Evolutionary conservation across 2,329 filamentous ascomycete genomes (phyloP).

Genomic region (Xylariaceae sp.): DNA sequence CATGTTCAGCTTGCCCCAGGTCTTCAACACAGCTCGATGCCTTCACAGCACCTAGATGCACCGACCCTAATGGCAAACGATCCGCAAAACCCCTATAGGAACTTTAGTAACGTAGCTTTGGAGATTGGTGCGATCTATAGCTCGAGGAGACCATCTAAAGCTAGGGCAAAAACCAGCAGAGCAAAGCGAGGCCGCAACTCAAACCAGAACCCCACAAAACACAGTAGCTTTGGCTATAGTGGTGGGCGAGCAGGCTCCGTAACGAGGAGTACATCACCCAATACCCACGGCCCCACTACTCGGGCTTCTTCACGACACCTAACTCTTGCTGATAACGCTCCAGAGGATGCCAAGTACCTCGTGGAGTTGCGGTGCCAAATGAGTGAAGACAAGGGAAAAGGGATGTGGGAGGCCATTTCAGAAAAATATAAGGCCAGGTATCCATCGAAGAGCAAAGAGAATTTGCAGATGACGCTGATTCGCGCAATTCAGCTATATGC

Average conservation of each 20-base stretch:
- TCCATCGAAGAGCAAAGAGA: slow-evolving; percentile 50
- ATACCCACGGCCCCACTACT: not conserved
- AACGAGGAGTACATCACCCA: not conserved
- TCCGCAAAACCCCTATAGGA: slow-evolving; percentile 8
- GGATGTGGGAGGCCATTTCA: slow-evolving; percentile 64
- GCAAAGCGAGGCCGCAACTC: slow-evolving; percentile 29
- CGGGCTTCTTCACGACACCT: slow-evolving; percentile 33
- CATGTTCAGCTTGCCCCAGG: slow-evolving; percentile 33
- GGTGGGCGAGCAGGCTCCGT: not conserved
- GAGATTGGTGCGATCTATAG: slow-evolving; percentile 24
- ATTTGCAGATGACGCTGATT: slow-evolving; percentile 62
- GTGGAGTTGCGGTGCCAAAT: slow-evolving; percentile 56
- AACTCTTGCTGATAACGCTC: slow-evolving; percentile 51
- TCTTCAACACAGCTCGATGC: slow-evolving; percentile 31
- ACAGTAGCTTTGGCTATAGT: not conserved
- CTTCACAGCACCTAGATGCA: slow-evolving; percentile 31
- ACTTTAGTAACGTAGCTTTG: slow-evolving; percentile 22
- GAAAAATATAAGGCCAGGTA: slow-evolving; percentile 48
- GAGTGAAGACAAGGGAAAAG: slow-evolving; percentile 56
- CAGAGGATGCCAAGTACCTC: slow-evolving; percentile 55
- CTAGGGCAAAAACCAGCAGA: slow-evolving; percentile 29
- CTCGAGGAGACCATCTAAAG: slow-evolving; percentile 28
- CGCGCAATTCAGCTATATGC: slow-evolving; percentile 56
- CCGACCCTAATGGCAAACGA: slow-evolving; percentile 26
- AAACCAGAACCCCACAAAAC: slow-evolving; percentile 19